Base-by-base conservation (phyloP, 1,139 yeast genomes). In the Geotrichum cucujoidarum region DNA sequence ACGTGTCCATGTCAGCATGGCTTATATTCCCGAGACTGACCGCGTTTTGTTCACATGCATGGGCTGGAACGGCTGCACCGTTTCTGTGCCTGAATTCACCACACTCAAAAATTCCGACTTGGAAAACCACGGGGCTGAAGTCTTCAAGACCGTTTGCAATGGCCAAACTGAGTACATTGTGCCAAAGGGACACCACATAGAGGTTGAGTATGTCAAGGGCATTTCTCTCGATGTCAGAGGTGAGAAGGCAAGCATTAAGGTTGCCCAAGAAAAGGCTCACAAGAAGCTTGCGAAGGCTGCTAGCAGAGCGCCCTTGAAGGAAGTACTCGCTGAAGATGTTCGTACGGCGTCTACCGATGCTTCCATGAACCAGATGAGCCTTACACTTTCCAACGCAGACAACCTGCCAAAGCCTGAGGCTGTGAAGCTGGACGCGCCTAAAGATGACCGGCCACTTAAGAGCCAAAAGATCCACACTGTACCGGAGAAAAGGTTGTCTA, bases 1-100 rank as follows among this genome's bases (percentile, higher is more conserved):
- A 5, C 76, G 95, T 49, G 72, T 75, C 17, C 95, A 87, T 64
- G 74, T 83, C 45, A 58, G 64, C 16, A 58, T 76, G 1, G 60
- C 64, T n/a, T 73, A 65, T 52, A 54, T 61, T 34, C 47, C 70
- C 63, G 57, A 63, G 14, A 41, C 46, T 18, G 45, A 52, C 17
- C 47, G 61, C n/a, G 48, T 69, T 7, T 55, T 53, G 5, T 63
- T 84, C 48, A 73, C 73, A 36, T 85, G 94, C 60, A 60, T 78
- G 51, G 94, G 95, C 1, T 75, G 77, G 68, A 84, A 85, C 59
- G 92, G 94, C 2, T 66, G 82, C 51, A 77, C 76, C 20, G 74
- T 84, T 31, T 72, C 76, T 10, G 74, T 84, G 42, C 90, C 90
- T 1, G 67, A 66, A 17, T 55, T 56, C 21, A 61, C 62, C 4